Evolutionary conservation across 129 eudicot genomes (phyloP).

Genomic region (Scalesia atractyloides): DNA sequence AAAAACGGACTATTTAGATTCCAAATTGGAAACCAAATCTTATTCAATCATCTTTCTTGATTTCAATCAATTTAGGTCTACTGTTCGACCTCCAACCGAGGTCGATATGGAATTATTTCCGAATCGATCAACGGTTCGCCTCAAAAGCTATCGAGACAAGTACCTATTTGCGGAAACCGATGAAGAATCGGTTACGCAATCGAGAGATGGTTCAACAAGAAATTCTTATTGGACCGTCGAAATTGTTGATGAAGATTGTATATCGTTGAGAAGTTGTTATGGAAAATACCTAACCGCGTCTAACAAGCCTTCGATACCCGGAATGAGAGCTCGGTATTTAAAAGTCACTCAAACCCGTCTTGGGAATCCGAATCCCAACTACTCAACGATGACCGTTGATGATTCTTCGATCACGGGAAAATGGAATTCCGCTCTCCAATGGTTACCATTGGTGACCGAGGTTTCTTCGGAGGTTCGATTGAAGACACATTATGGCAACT

Average conservation of each 20-base stretch:
- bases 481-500: constrained; percentile 46
- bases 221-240: constrained; percentile 55
- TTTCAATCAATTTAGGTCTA: constrained; percentile 17
- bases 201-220: constrained; percentile 42
- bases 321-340: constrained; percentile 36
- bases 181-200: constrained; percentile 40
- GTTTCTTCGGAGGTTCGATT: constrained; percentile 20
- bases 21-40: constrained; percentile 16
- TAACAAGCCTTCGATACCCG: constrained; percentile 48
- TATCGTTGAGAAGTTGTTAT: constrained; percentile 49
- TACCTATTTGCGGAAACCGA: constrained; percentile 50
- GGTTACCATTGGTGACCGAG: constrained; percentile 33
- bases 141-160: constrained; percentile 44
- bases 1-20: not conserved
- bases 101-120: constrained; percentile 45
- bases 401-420: constrained; percentile 30
- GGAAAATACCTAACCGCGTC: constrained; percentile 65
- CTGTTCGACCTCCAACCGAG: not conserved
- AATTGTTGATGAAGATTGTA: constrained; percentile 31
- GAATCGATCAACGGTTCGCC: constrained; percentile 36
- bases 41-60: constrained; percentile 13
- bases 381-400: constrained; percentile 13
- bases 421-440: constrained; percentile 40
- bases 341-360: constrained; percentile 44
- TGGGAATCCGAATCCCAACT: constrained; percentile 11